Evolutionary conservation across 2,329 filamentous ascomycete genomes (phyloP), one percentile per base, ranked within the genome.

Genomic region (Cladophialophora exuberans): DNA sequence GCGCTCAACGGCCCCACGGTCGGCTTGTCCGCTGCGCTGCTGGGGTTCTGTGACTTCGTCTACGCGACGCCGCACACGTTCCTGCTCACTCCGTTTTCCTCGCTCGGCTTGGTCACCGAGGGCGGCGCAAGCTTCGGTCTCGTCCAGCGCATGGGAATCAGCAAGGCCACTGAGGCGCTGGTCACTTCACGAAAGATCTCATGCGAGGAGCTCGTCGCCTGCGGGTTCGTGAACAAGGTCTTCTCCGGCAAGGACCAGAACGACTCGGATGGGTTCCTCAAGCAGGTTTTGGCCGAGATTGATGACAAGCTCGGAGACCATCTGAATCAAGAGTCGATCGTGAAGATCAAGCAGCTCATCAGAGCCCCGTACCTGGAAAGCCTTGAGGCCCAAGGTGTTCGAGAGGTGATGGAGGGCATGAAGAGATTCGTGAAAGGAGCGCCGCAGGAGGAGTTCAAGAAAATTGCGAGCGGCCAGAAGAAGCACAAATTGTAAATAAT

Each of bases 1-100:
- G 94, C 90, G 0, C 85, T 97, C 62, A 97, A 97, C 75, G 94
- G 93, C 2, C 94, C 94, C 4, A 91, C 86, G 9, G 81, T 99
- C 49, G 94, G 94, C 4, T 85, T 97, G 26, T 89, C 88, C 1
- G 94, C 93, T 1, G 92, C 93, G 0, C 75, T 97, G 0, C 78
- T 90, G 54, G 86, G 86, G 23, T 88, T 90, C 71, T 89, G 89
- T 20, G 94, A 97, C 77, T 97, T 97, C 77, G 83, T 97, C 70
- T 97, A 97, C 79, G 86, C 83, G 68, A 80, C 87, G 0, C 91
- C 92, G 0, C 81, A 88, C 64, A 77, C 91, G 25, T 99, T 90
- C 74, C 79, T 97, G 22, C 84, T 97, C 22, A 96, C 92, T 1
- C 94, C 94, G 3, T 97, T 97, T 74, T 87, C 86, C 3, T 93